A percentile compares a stretch with the other conserved stretches of the same genome.
Evolutionary conservation across 805 yeast species (phyloP).

Genomic region (Metschnikowia chrysomelidarum): DNA sequence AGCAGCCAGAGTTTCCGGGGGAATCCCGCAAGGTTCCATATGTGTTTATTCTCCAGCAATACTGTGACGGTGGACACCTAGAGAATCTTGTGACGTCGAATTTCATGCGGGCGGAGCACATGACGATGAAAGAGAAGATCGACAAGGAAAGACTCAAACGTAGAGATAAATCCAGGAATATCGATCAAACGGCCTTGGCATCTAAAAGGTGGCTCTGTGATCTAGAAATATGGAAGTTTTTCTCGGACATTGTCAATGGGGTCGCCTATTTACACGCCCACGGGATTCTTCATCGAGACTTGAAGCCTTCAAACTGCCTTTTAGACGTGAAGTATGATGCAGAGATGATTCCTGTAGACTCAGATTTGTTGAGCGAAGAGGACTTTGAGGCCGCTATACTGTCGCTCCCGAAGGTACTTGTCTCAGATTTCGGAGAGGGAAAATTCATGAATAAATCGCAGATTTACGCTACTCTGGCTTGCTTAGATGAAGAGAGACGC

Average conservation of each 20-base stretch:
- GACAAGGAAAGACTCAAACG: slow-evolving; percentile 25
- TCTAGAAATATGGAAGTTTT: slow-evolving; percentile 64
- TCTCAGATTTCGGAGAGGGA: slow-evolving; percentile 90
- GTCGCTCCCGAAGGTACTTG: slow-evolving; percentile 64
- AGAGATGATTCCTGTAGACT: background rate
- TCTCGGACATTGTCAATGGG: slow-evolving; percentile 67
- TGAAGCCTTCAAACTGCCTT: slow-evolving; percentile 86
- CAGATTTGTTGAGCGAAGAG: background rate
- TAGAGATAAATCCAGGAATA: slow-evolving; percentile 15
- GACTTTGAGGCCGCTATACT: slow-evolving; percentile 20
- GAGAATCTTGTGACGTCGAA: slow-evolving; percentile 53
- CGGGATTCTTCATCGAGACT: slow-evolving; percentile 82
- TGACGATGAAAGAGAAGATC: slow-evolving; percentile 28
- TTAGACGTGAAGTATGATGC: slow-evolving; percentile 39
- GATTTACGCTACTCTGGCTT: background rate
- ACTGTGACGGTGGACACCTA: slow-evolving; percentile 84
- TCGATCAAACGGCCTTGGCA: background rate
- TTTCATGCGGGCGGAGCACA: slow-evolving; percentile 22
- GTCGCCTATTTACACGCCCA: slow-evolving; percentile 67
- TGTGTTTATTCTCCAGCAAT: slow-evolving; percentile 81
- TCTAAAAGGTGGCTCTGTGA: slow-evolving; percentile 41
- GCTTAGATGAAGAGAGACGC: slow-evolving; percentile 50
- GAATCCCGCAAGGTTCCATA: slow-evolving; percentile 48
- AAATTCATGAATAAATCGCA: slow-evolving; percentile 59
- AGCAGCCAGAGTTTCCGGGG: slow-evolving; percentile 1